Evolutionary conservation across 352 stramenopile genomes (phyloP).

Genomic region (Bremia lactucae): DNA sequence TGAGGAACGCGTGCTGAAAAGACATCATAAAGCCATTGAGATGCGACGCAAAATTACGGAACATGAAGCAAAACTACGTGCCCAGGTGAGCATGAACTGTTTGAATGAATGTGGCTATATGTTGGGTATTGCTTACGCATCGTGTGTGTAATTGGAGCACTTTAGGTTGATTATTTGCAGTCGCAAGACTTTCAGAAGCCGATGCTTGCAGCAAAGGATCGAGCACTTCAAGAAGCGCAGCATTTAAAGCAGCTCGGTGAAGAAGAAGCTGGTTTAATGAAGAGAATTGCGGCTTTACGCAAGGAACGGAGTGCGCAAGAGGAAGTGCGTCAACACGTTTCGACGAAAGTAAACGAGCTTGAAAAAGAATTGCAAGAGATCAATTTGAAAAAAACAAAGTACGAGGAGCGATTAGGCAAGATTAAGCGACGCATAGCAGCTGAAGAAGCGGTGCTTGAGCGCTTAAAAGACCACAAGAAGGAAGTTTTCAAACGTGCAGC

Average conservation of each 20-base stretch:
- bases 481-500: constrained; percentile 92
- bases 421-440: constrained; percentile 78
- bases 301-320: constrained; percentile 72
- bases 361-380: constrained; percentile 58
- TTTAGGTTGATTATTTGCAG: constrained; percentile 54
- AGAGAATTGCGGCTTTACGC: constrained; percentile 39
- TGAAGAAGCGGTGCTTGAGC: constrained; percentile 87
- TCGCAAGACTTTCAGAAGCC: constrained; percentile 53
- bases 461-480: constrained; percentile 88
- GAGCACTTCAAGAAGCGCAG: constrained; percentile 31
- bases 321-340: constrained; percentile 16
- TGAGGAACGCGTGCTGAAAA: constrained; percentile 89
- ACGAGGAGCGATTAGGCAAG: constrained; percentile 50
- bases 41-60: constrained; percentile 63
- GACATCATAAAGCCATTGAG: constrained; percentile 54
- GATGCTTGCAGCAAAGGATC: constrained; percentile 37
- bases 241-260: constrained; percentile 43
- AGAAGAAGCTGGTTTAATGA: constrained; percentile 38
- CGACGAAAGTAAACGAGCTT: constrained; percentile 35
- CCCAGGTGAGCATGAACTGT: constrained; percentile 36
- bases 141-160: background rate
- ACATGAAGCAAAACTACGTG: constrained; percentile 74
- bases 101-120: background rate
- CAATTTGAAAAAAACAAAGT: constrained; percentile 45
- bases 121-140: constrained; percentile 3